phyloP scores from a whole-genome alignment of 1,284 basidiomycete species.

The Trametes pubescens region DNA sequence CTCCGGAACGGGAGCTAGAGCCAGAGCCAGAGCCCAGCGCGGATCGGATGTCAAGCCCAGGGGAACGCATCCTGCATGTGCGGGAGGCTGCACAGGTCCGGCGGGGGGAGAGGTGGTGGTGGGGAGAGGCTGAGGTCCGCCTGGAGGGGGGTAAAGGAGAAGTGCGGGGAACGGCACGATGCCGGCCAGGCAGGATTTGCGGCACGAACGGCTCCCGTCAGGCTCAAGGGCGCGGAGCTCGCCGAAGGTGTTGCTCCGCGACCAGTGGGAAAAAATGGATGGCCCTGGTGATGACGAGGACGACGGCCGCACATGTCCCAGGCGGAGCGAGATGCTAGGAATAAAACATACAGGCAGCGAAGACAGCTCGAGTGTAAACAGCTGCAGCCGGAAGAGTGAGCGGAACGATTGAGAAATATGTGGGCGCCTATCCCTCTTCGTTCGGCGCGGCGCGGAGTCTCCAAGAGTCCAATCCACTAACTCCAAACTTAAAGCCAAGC shows the following conservation, averaged over 20 bases:
- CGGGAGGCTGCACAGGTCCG: slow-evolving; percentile 1
- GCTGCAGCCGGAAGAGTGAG: neutral
- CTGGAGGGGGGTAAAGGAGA: slow-evolving; percentile 12
- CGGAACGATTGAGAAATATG: too few relatives aligned
- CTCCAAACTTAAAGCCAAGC: too few relatives aligned
- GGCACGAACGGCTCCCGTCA: slow-evolving; percentile 18
- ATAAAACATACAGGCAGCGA: neutral
- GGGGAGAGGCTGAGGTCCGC: neutral
- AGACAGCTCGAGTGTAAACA: too few relatives aligned
- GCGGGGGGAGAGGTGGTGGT: slow-evolving; percentile 4
- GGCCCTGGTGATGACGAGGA: neutral
- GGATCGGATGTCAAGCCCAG: slow-evolving; percentile 12
- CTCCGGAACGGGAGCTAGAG: neutral
- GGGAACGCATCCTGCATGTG: slow-evolving; percentile 11
- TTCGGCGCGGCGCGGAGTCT: too few relatives aligned
- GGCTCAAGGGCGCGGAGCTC: neutral
- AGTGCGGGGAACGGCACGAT: slow-evolving; percentile 23
- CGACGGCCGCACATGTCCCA: neutral
- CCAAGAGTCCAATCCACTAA: too few relatives aligned
- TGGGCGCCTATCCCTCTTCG: too few relatives aligned
- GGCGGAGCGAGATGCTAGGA: neutral
- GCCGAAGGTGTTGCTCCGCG: neutral
- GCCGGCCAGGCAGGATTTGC: slow-evolving; percentile 21
- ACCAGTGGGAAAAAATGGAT: slow-evolving; percentile 1
- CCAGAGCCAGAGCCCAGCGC: slow-evolving; percentile 3